Evolutionary conservation across 257 asterid genomes (phyloP), one percentile per base, ranked within the genome.

Genomic region (Ballota nigra): DNA sequence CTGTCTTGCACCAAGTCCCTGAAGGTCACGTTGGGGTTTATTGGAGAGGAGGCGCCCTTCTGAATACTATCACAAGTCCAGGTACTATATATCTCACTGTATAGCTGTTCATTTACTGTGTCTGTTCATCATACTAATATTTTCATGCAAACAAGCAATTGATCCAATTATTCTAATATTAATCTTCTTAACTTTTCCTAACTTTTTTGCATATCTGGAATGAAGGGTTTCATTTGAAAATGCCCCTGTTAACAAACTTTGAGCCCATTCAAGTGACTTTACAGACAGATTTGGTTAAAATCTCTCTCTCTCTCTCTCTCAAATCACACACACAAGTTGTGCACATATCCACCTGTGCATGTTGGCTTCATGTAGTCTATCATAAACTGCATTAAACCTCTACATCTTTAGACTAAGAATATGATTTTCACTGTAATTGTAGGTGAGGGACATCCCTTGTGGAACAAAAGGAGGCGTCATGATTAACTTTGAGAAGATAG

Each of bases 41-140:
- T 59, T 95, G 99, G 99, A 88, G 93, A 78, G 99, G 99, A 69
- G 99, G 99, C 40, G 99, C 99, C 69, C 98, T 95, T 84, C 83
- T 89, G 75, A 79, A 86, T 4, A 82, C 83, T n/a, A 86, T 88
- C 67, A 89, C 96, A 8, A 75, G 75, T 75, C 99, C 99, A 82
- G 99, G 99, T 95, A 70, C 26, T 28, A 9, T 68, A 24, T 12
- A 55, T 51, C 49, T 12, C 62, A 57, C 49, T 18, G 24, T 18
- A 6, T 62, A 62, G 26, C 51, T 47, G 24, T 38, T 36, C 75
- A 55, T 64, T 67, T 49, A 49, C 40, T 43, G 68, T 62, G 56
- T 63, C 55, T 57, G 59, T 52, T 51, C 34, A 23, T 6, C 71
- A 43, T 31, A 23, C 4, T 49, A 33, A 57, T 56, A 33, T 31